Percentiles rank a stretch among this genome's conserved stretches.
These are phyloP conservation scores for Podospora bellae-mahoneyi DNA, from an alignment of 495 filamentous ascomycete genomes.

Conservation along the genomic window DNA sequence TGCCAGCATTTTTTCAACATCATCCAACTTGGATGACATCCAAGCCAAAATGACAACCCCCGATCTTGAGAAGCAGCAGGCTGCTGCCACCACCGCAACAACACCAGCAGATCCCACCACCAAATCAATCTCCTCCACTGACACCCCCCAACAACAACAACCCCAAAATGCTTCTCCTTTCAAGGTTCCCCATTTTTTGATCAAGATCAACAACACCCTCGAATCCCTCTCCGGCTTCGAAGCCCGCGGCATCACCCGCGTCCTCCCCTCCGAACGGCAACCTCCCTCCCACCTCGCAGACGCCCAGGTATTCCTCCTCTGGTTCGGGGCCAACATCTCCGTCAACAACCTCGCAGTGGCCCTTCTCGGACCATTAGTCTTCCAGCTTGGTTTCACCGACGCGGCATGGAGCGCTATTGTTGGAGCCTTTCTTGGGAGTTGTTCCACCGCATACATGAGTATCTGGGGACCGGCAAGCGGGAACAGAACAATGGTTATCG, in stretches of 20 bases:
- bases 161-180: neutral
- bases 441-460: slow-evolving; percentile 64
- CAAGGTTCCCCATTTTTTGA: slow-evolving; percentile 10
- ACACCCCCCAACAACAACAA: neutral
- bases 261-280: slow-evolving; percentile 61
- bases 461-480: slow-evolving; percentile 69
- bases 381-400: slow-evolving; percentile 64
- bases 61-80: neutral
- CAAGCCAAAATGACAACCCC: neutral
- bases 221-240: slow-evolving; percentile 55
- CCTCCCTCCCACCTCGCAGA: slow-evolving; percentile 57
- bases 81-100: neutral
- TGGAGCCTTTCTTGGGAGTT: slow-evolving; percentile 57
- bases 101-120: neutral
- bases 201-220: slow-evolving; percentile 25
- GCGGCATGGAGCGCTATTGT: slow-evolving; percentile 63
- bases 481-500: slow-evolving; percentile 43
- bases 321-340: slow-evolving; percentile 73
- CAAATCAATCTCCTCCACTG: neutral
- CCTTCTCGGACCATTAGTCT: slow-evolving; percentile 69
- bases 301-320: slow-evolving; percentile 63
- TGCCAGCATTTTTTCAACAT: neutral
- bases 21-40: neutral
- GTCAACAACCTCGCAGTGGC: slow-evolving; percentile 74
- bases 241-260: slow-evolving; percentile 64